Conservation (phyloP, 2,329 filamentous ascomycete species). For the Aspergillus quadricinctus region DNA sequence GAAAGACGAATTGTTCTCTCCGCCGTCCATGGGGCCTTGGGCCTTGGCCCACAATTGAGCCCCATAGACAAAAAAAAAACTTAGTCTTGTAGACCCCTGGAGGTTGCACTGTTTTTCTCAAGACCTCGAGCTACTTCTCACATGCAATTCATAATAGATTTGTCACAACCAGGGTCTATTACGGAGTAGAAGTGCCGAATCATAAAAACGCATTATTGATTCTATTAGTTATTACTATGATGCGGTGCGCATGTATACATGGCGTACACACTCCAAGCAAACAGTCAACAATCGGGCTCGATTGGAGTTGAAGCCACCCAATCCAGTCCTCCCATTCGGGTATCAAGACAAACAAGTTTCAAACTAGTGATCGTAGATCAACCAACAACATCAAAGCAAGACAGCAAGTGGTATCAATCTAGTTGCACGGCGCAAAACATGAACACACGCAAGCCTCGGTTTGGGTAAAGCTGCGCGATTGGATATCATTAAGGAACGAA, state of each 20-base stretch:
- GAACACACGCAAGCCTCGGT: constrained; percentile 18
- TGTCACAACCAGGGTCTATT: not conserved
- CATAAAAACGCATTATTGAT: constrained; percentile 23
- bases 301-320: constrained; percentile 14
- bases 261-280: constrained; percentile 17
- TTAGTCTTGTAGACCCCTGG: not conserved
- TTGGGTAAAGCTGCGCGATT: constrained; percentile 27
- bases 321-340: constrained; percentile 27
- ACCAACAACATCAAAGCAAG: constrained; percentile 27
- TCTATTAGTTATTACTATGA: constrained; percentile 39
- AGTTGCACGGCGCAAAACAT: constrained; percentile 25
- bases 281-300: constrained; percentile 21
- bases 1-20: not conserved
- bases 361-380: constrained; percentile 20
- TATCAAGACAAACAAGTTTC: constrained; percentile 31
- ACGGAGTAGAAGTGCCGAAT: not conserved
- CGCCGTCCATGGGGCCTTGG: not conserved
- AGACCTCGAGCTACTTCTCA: not conserved
- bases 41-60: not conserved
- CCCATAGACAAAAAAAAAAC: not conserved
- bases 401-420: constrained; percentile 37
- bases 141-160: not conserved
- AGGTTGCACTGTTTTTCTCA: no score
- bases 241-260: constrained; percentile 22
- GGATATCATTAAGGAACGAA: constrained; percentile 34